Conservation (phyloP, 2,329 filamentous ascomycete genomes). For the Sporothrix brunneoviolacea region DNA sequence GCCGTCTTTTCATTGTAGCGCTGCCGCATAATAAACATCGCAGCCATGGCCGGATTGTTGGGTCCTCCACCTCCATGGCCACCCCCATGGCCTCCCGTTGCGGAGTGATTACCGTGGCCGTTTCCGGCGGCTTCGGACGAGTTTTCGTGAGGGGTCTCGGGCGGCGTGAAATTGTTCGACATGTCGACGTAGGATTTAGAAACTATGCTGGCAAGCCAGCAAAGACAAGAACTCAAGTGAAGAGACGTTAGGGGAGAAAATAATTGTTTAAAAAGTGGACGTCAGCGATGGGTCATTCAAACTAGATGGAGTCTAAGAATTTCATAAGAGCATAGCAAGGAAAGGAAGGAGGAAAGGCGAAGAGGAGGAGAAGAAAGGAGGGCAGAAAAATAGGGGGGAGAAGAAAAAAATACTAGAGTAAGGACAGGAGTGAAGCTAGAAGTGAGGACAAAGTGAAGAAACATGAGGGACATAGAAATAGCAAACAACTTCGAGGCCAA, state of each 20-base stretch:
- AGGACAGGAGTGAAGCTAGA: background rate
- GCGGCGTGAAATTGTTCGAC: no score
- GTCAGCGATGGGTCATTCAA: no score
- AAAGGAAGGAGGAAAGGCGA: background rate
- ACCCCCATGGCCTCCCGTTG: background rate
- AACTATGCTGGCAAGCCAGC: no score
- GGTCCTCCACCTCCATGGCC: background rate
- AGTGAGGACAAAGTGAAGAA: background rate
- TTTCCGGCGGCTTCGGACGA: no score
- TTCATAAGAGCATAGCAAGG: background rate
- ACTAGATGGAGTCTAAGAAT: no score
- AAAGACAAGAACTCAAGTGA: no score
- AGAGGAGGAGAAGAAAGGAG: no score
- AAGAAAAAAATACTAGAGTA: background rate
- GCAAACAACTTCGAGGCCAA: background rate
- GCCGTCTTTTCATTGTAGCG: slow-evolving; percentile 11
- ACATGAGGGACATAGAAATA: background rate
- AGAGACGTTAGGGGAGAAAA: no score
- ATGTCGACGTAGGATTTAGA: no score
- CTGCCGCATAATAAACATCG: slow-evolving; percentile 1
- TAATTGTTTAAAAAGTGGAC: no score
- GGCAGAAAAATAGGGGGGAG: background rate
- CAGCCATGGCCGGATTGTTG: background rate
- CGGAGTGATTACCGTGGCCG: background rate
- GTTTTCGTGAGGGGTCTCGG: no score